Evolutionary conservation across 768 basidiomycete species (phyloP).

Genomic region (Amanita brunnescens): DNA sequence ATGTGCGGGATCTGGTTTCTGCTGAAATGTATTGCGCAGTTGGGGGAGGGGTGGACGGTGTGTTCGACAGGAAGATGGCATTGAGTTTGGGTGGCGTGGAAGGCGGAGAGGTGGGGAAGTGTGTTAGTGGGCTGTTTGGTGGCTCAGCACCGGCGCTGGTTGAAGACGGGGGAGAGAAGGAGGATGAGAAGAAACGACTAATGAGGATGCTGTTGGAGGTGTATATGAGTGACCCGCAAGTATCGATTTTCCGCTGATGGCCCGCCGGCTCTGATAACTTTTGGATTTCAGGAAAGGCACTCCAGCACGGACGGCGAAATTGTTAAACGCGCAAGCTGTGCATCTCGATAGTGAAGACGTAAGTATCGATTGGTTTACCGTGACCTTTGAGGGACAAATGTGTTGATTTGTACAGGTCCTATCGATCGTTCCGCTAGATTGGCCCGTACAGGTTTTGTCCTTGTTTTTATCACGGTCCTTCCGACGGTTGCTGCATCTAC

Average conservation of each 20-base stretch:
- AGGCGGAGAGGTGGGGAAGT: conserved; percentile 36
- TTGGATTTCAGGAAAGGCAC: conserved; percentile 37
- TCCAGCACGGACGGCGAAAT: conserved; percentile 49
- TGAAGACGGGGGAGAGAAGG: conserved; percentile 42
- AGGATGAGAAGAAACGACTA: conserved; percentile 45
- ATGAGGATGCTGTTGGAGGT: conserved; percentile 69
- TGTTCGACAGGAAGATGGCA: conserved; percentile 55
- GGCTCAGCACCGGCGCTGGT: conserved; percentile 18
- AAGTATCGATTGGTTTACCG: conserved; percentile 22
- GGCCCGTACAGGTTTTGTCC: conserved; percentile 66
- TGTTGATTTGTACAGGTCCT: conserved; percentile 40
- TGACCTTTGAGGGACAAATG: too few species aligned
- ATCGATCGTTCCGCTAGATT: conserved; percentile 57
- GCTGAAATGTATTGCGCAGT: conserved; percentile 84
- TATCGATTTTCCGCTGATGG: conserved; percentile 1
- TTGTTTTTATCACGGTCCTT: conserved; percentile 76
- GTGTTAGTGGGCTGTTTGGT: conserved; percentile 40
- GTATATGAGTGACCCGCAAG: conserved; percentile 69
- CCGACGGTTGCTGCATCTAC: conserved; percentile 61
- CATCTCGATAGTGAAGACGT: conserved; percentile 76
- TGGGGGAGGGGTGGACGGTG: conserved; percentile 55
- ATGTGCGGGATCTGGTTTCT: conserved; percentile 62
- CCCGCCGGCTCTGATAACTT: too few species aligned
- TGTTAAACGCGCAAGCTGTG: conserved; percentile 74
- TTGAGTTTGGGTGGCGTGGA: conserved; percentile 36